Percentiles rank a stretch among this genome's conserved stretches.
phyloP scores from a whole-genome alignment of 1,284 basidiomycete species.

The Ustilago curta region DNA sequence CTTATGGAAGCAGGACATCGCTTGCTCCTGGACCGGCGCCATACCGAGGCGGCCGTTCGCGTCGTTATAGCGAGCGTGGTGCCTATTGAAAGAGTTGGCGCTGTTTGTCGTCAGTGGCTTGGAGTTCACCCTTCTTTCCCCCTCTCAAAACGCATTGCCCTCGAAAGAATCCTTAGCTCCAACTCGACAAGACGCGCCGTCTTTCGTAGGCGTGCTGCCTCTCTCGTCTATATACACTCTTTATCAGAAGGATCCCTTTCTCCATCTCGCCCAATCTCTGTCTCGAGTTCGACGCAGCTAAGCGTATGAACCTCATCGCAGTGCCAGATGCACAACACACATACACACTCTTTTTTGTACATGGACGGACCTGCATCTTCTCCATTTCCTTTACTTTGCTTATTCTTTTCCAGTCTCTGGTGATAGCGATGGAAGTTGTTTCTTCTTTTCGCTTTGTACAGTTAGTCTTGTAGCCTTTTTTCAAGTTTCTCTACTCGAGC shows the following conservation, averaged over 20 bases:
- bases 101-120: background rate
- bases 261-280: background rate
- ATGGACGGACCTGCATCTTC: background rate
- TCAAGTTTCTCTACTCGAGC: too few relatives aligned
- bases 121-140: background rate
- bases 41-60: slow-evolving; percentile 48
- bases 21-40: slow-evolving; percentile 33
- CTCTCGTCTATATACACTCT: slow-evolving; percentile 18
- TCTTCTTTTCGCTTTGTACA: background rate
- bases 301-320: background rate
- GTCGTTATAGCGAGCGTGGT: slow-evolving; percentile 51
- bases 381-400: background rate
- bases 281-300: background rate
- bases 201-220: background rate
- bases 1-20: slow-evolving; percentile 37
- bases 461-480: slow-evolving; percentile 1
- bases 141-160: background rate
- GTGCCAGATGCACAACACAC: background rate
- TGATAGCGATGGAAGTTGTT: background rate
- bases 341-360: slow-evolving; percentile 1
- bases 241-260: slow-evolving; percentile 1
- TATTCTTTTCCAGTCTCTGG: background rate
- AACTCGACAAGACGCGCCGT: slow-evolving; percentile 14
- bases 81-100: slow-evolving; percentile 31
- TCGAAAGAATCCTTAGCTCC: background rate